These are phyloP conservation scores for Microbotryum violaceum DNA, from an alignment of 1,284 basidiomycete species.

Conservation along the genomic window DNA sequence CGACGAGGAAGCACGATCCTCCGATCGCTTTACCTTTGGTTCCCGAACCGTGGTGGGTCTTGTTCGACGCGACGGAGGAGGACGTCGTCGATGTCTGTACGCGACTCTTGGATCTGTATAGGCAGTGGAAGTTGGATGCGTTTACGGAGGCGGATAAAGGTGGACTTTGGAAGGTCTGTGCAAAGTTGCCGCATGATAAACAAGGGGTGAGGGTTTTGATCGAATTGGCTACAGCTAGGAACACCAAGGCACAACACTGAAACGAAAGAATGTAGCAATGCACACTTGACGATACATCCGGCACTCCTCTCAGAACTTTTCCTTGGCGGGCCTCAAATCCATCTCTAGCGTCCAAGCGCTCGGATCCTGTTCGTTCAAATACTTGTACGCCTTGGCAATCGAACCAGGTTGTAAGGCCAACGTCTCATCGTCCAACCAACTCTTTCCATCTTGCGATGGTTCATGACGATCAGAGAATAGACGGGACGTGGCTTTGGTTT, in stretches of 20 bases:
- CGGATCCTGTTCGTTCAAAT: slow-evolving; percentile 48
- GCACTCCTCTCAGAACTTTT: slow-evolving; percentile 15
- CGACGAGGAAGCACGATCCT: slow-evolving; percentile 16
- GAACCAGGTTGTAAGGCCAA: slow-evolving; percentile 53
- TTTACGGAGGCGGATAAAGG: not conserved
- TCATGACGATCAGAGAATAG: slow-evolving; percentile 5
- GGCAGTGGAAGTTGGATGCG: slow-evolving; percentile 18
- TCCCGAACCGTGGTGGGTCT: slow-evolving; percentile 42
- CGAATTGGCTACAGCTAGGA: not conserved
- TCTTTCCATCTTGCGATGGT: not conserved
- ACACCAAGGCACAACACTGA: too few relatives aligned
- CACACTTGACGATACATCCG: too few relatives aligned
- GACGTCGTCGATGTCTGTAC: slow-evolving; percentile 31
- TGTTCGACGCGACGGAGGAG: slow-evolving; percentile 40
- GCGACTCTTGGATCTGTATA: slow-evolving; percentile 30
- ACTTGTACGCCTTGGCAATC: slow-evolving; percentile 52
- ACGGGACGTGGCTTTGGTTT: slow-evolving; percentile 46
- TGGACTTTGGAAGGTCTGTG: not conserved
- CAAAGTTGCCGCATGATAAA: not conserved
- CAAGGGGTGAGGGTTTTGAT: not conserved
- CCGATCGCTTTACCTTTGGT: slow-evolving; percentile 37
- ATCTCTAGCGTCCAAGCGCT: slow-evolving; percentile 64
- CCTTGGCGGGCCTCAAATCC: slow-evolving; percentile 46
- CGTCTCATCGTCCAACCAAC: slow-evolving; percentile 48
- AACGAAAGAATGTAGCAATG: too few relatives aligned